Conservation (phyloP, 352 stramenopile genomes). For the Thraustochytrium sp. region DNA sequence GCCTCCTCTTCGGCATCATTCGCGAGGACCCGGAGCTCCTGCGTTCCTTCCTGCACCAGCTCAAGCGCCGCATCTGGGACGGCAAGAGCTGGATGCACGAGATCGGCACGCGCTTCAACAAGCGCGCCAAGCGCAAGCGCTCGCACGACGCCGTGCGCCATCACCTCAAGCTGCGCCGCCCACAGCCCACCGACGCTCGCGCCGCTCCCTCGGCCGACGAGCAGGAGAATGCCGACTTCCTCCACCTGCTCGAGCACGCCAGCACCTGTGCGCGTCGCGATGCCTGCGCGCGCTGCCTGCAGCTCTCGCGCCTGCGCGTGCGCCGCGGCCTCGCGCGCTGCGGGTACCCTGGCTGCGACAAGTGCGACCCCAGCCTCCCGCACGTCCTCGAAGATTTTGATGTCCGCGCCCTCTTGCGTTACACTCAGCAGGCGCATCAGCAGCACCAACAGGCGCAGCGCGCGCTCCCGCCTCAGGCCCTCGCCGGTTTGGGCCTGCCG, state of each 20-base stretch:
- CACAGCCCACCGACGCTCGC: neutral
- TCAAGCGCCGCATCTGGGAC: slow-evolving; percentile 39
- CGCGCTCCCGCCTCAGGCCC: too few relatives aligned
- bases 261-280: slow-evolving; percentile 12
- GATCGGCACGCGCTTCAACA: slow-evolving; percentile 40
- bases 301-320: slow-evolving; percentile 35
- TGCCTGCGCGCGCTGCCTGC: slow-evolving; percentile 42
- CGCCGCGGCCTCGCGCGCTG: slow-evolving; percentile 26
- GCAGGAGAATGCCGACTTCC: slow-evolving; percentile 31
- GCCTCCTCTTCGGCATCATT: slow-evolving; percentile 31
- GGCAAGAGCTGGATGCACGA: slow-evolving; percentile 44
- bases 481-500: too few relatives aligned
- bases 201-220: neutral
- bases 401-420: neutral
- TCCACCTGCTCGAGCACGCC: slow-evolving; percentile 35
- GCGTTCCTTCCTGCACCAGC: slow-evolving; percentile 39
- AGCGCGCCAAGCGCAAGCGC: slow-evolving; percentile 4
- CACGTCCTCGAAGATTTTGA: slow-evolving; percentile 13
- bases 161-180: slow-evolving; percentile 39
- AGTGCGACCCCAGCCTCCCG: slow-evolving; percentile 23
- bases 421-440: neutral
- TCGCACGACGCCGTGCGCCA: slow-evolving; percentile 42
- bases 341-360: slow-evolving; percentile 8
- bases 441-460: neutral
- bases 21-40: slow-evolving; percentile 33